Conservation (phyloP, 495 filamentous ascomycete genomes). For the Friedmanniomyces simplex region DNA sequence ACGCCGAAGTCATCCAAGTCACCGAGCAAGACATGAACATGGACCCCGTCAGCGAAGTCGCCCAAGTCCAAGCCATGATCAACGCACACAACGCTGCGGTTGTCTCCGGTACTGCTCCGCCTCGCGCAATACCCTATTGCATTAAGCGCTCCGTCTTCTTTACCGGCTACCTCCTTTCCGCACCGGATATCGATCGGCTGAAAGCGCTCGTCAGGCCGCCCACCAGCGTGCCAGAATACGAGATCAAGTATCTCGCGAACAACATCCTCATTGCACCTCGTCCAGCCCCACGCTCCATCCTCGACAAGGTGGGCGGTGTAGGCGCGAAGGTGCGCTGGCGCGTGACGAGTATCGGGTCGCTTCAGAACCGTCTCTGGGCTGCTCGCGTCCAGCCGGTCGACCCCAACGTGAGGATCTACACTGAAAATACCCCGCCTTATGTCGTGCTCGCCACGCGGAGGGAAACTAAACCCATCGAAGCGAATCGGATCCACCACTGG, state of each 20-base stretch:
- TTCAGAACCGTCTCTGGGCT: slow-evolving; percentile 79
- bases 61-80: slow-evolving; percentile 80
- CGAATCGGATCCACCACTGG: slow-evolving; percentile 76
- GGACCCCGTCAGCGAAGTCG: slow-evolving; percentile 73
- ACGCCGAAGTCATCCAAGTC: slow-evolving; percentile 78
- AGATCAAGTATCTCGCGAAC: slow-evolving; percentile 77
- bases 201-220: slow-evolving; percentile 56
- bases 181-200: slow-evolving; percentile 56
- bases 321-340: slow-evolving; percentile 74
- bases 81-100: slow-evolving; percentile 65
- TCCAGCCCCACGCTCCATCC: slow-evolving; percentile 52
- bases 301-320: slow-evolving; percentile 76
- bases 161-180: slow-evolving; percentile 81
- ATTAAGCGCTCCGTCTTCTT: slow-evolving; percentile 86
- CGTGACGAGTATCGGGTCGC: slow-evolving; percentile 61
- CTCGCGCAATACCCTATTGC: slow-evolving; percentile 37
- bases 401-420: slow-evolving; percentile 49
- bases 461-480: slow-evolving; percentile 66
- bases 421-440: slow-evolving; percentile 47
- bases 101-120: slow-evolving; percentile 32
- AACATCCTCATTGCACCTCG: slow-evolving; percentile 80
- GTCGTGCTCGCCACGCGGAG: slow-evolving; percentile 38
- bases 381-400: slow-evolving; percentile 53
- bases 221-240: slow-evolving; percentile 43
- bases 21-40: slow-evolving; percentile 62